Evolutionary conservation across 208 protist genomes (phyloP).

Genomic region (Sergeia podlipaevii): DNA sequence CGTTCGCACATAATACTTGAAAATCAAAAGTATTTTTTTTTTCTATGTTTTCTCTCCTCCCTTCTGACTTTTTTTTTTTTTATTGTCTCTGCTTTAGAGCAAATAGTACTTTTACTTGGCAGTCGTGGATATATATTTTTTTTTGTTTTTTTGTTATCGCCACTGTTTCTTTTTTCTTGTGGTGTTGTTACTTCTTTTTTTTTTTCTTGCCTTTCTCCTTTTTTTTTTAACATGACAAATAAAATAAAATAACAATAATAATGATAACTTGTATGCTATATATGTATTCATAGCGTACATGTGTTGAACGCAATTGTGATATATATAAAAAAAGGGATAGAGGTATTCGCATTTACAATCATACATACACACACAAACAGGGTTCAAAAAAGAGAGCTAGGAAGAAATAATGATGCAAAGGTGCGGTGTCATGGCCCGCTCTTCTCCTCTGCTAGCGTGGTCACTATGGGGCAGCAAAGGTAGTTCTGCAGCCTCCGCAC

Average conservation of each 20-base stretch:
- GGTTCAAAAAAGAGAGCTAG: too few species aligned
- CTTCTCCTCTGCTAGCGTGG: too few species aligned
- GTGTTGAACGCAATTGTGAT: not conserved
- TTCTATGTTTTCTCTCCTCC: too few species aligned
- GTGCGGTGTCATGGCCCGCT: too few species aligned
- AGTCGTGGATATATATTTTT: too few species aligned
- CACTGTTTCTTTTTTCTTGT: constrained; percentile 1
- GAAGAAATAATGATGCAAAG: too few species aligned
- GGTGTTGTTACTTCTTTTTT: constrained; percentile 1
- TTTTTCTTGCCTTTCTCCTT: constrained; percentile 20
- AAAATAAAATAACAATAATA: not conserved
- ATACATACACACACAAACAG: too few species aligned
- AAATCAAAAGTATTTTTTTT: constrained; percentile 13
- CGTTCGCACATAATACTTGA: too few species aligned
- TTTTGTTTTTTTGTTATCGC: constrained; percentile 7
- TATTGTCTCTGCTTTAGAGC: too few species aligned
- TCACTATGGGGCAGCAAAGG: not conserved
- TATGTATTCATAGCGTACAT: not conserved
- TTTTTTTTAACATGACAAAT: constrained; percentile 7
- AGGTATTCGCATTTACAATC: too few species aligned
- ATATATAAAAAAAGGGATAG: too few species aligned
- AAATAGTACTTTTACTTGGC: too few species aligned
- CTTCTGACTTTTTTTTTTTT: constrained; percentile 18
- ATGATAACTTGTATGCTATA: not conserved
- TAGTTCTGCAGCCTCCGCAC: not conserved